Percentiles rank a stretch among this genome's conserved stretches.
Evolutionary conservation across 257 asterid genomes (phyloP).

Genomic region (Fraxinus excelsior): DNA sequence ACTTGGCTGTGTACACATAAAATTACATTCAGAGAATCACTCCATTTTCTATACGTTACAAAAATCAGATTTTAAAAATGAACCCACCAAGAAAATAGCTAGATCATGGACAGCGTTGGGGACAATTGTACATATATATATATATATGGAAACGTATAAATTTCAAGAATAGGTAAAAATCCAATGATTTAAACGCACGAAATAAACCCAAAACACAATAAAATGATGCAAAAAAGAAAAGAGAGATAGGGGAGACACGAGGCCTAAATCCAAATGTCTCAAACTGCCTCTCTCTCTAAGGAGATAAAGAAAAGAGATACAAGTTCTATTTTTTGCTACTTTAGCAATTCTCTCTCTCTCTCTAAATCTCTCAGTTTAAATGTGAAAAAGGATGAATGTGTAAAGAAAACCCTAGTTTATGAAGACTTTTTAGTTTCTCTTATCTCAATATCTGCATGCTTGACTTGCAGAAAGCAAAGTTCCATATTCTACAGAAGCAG

Average conservation of each 20-base stretch:
- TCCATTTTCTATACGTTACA: conserved; percentile 14
- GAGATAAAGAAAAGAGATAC: neutral
- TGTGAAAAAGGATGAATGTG: conserved; percentile 16
- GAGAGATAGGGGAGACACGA: conserved; percentile 2
- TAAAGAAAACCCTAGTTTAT: conserved; percentile 29
- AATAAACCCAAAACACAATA: neutral
- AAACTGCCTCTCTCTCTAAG: neutral
- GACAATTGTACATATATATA: neutral
- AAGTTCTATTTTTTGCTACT: neutral
- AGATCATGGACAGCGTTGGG: neutral
- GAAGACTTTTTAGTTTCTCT: conserved; percentile 13
- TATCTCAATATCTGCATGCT: conserved; percentile 32
- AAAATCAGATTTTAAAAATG: conserved; percentile 4
- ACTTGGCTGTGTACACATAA: neutral
- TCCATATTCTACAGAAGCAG: conserved; percentile 11
- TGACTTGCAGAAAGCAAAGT: conserved; percentile 33
- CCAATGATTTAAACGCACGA: neutral
- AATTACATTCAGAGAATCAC: conserved; percentile 26
- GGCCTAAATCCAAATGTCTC: conserved; percentile 11
- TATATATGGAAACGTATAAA: neutral
- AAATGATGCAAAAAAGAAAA: neutral
- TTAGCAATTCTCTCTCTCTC: neutral
- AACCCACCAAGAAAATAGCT: conserved; percentile 11
- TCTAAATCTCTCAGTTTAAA: neutral
- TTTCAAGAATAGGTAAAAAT: neutral